phyloP scores from a whole-genome alignment of 2,329 filamentous ascomycete genomes.

The Colletotrichum sp. region DNA sequence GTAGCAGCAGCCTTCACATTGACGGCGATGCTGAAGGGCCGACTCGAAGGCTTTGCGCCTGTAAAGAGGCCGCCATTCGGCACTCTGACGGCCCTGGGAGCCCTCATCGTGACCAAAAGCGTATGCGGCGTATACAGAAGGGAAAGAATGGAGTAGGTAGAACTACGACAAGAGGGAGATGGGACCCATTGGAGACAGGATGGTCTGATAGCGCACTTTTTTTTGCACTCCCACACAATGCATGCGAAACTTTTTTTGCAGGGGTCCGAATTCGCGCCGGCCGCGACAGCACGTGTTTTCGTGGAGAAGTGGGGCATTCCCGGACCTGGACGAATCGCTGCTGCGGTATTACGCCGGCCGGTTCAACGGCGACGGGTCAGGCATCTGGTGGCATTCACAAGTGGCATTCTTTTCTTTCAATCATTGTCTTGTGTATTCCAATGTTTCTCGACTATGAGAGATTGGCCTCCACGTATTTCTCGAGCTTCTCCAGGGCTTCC shows the following conservation, averaged over 20 bases:
- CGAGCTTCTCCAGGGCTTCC: slow-evolving; percentile 62
- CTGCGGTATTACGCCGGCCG: not conserved
- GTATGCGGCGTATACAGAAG: not conserved
- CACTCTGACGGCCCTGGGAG: slow-evolving; percentile 43
- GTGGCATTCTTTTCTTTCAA: not conserved
- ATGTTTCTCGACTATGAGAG: not conserved
- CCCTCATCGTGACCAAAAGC: slow-evolving; percentile 39
- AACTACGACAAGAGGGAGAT: slow-evolving; percentile 8
- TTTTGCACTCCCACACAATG: slow-evolving; percentile 15
- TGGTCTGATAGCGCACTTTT: slow-evolving; percentile 21
- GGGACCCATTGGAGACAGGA: slow-evolving; percentile 15
- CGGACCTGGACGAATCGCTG: not conserved
- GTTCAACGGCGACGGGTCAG: not conserved
- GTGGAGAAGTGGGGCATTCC: not conserved
- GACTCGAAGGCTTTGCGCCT: slow-evolving; percentile 30
- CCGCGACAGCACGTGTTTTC: slow-evolving; percentile 23
- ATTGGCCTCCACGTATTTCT: slow-evolving; percentile 38
- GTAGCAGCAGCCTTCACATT: slow-evolving; percentile 19
- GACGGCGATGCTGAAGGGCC: slow-evolving; percentile 31
- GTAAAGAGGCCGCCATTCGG: slow-evolving; percentile 42
- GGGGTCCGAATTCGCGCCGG: slow-evolving; percentile 13
- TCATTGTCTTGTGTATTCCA: not conserved
- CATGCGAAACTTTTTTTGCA: slow-evolving; percentile 28
- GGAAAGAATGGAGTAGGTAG: not conserved
- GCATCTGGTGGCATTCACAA: not conserved